Percentiles rank a stretch among this genome's conserved stretches.
Evolutionary conservation across 1,284 basidiomycete genomes (phyloP).

Genomic region (Moniliophthora roreri): DNA sequence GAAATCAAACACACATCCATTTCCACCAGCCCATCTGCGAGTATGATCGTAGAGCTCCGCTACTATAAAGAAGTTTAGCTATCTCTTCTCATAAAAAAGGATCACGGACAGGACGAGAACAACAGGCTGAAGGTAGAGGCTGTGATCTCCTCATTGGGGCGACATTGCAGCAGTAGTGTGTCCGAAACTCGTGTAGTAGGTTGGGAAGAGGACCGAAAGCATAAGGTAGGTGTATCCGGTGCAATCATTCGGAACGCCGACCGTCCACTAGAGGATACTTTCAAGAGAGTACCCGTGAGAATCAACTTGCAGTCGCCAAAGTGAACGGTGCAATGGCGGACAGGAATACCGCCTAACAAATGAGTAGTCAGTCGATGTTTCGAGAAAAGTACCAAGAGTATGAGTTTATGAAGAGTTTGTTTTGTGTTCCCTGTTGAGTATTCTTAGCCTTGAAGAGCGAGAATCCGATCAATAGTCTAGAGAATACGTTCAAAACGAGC

Average conservation of each 20-base stretch:
- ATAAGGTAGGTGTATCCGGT: slow-evolving; percentile 58
- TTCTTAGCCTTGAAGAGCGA: slow-evolving; percentile 68
- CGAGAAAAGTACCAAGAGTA: neutral
- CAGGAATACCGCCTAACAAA: slow-evolving; percentile 43
- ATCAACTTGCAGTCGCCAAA: slow-evolving; percentile 29
- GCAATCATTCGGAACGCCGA: slow-evolving; percentile 47
- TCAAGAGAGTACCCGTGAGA: slow-evolving; percentile 67
- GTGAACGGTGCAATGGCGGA: slow-evolving; percentile 36
- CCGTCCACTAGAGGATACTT: slow-evolving; percentile 54
- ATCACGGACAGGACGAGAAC: slow-evolving; percentile 71
- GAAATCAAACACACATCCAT: slow-evolving; percentile 53
- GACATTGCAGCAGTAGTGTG: slow-evolving; percentile 68
- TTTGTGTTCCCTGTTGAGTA: slow-evolving; percentile 74
- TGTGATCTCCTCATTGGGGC: slow-evolving; percentile 66
- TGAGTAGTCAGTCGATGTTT: neutral
- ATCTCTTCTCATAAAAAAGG: slow-evolving; percentile 57
- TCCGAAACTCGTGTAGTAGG: slow-evolving; percentile 57
- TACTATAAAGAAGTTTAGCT: slow-evolving; percentile 30
- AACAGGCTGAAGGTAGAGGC: slow-evolving; percentile 65
- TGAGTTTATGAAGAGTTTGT: slow-evolving; percentile 67
- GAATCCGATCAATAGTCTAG: slow-evolving; percentile 65
- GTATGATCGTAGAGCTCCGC: slow-evolving; percentile 68
- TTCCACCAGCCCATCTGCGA: slow-evolving; percentile 73
- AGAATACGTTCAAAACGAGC: slow-evolving; percentile 53
- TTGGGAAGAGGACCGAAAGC: slow-evolving; percentile 45